These are phyloP conservation scores for Globisporangium carolinianum DNA, from an alignment of 352 stramenopile species.

Conservation along the genomic window DNA sequence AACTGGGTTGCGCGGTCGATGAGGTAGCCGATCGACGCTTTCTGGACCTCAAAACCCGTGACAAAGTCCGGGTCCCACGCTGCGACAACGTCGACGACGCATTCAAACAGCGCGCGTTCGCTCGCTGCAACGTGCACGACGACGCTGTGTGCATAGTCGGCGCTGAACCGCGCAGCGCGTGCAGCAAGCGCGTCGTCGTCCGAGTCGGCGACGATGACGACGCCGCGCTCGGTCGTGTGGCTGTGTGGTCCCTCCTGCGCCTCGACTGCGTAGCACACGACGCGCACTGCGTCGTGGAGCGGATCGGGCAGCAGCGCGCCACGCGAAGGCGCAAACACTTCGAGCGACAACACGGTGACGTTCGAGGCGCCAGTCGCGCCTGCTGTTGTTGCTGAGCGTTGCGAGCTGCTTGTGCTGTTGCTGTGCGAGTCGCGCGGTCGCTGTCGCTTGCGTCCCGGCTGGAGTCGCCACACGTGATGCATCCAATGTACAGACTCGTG, in stretches of 20 bases:
- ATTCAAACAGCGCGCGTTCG: slow-evolving; percentile 56
- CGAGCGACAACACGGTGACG: slow-evolving; percentile 73
- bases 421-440: background rate
- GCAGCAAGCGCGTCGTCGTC: slow-evolving; percentile 7
- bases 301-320: slow-evolving; percentile 66
- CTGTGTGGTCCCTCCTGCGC: slow-evolving; percentile 62
- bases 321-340: slow-evolving; percentile 56
- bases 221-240: slow-evolving; percentile 38
- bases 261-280: slow-evolving; percentile 64
- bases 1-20: slow-evolving; percentile 57
- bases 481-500: too few species aligned
- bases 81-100: slow-evolving; percentile 46
- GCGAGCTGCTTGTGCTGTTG: background rate
- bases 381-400: background rate
- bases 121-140: slow-evolving; percentile 20
- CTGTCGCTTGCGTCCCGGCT: slow-evolving; percentile 1
- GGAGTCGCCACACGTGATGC: too few species aligned
- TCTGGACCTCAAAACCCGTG: slow-evolving; percentile 84
- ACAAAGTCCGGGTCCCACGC: slow-evolving; percentile 88
- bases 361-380: slow-evolving; percentile 35
- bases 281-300: slow-evolving; percentile 46
- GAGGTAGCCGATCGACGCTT: slow-evolving; percentile 70
- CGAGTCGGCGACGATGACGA: slow-evolving; percentile 49
- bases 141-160: slow-evolving; percentile 19
- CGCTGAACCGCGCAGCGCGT: slow-evolving; percentile 18